Percentiles rank a stretch among this genome's conserved stretches.
Evolutionary conservation across 2,329 filamentous ascomycete genomes (phyloP).

Genomic region (Colletotrichum brevisporum): DNA sequence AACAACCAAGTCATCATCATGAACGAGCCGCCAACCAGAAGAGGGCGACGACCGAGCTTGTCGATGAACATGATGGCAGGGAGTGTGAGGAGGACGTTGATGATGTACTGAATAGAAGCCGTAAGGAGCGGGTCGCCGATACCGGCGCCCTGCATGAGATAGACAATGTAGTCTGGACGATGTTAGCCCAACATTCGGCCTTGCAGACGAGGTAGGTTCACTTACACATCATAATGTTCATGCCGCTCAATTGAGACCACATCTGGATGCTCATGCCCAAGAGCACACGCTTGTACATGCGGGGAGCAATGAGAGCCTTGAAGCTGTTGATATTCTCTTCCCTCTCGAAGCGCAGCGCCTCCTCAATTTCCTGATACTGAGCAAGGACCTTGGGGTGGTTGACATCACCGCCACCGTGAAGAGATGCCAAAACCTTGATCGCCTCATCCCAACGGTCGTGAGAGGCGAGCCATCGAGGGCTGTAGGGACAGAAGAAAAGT

Average conservation of each 20-base stretch:
- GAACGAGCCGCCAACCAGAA: constrained; percentile 69
- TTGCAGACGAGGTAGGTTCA: background rate
- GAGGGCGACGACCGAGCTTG: constrained; percentile 68
- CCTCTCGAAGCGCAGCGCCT: constrained; percentile 67
- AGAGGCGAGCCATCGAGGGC: constrained; percentile 78
- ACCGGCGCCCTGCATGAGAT: constrained; percentile 71
- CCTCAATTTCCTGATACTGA: constrained; percentile 73
- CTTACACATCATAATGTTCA: constrained; percentile 71
- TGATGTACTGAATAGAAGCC: constrained; percentile 74
- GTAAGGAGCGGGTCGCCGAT: constrained; percentile 71
- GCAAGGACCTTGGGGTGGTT: constrained; percentile 73
- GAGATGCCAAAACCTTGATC: constrained; percentile 67
- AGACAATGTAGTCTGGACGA: constrained; percentile 68
- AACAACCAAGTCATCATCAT: constrained; percentile 74
- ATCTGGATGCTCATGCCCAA: constrained; percentile 72
- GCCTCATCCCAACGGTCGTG: constrained; percentile 78
- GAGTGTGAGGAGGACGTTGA: constrained; percentile 72
- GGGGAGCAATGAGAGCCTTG: constrained; percentile 61
- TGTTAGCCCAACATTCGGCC: background rate
- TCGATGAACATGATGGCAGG: constrained; percentile 74
- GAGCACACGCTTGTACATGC: constrained; percentile 69
- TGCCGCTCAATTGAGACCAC: constrained; percentile 72
- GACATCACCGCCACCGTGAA: constrained; percentile 71
- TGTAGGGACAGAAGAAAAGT: constrained; percentile 73
- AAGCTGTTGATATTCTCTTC: constrained; percentile 66